These are phyloP conservation scores for Citrullus mucosospermus DNA, from an alignment of 306 rosid genomes.

Conservation along the genomic window DNA sequence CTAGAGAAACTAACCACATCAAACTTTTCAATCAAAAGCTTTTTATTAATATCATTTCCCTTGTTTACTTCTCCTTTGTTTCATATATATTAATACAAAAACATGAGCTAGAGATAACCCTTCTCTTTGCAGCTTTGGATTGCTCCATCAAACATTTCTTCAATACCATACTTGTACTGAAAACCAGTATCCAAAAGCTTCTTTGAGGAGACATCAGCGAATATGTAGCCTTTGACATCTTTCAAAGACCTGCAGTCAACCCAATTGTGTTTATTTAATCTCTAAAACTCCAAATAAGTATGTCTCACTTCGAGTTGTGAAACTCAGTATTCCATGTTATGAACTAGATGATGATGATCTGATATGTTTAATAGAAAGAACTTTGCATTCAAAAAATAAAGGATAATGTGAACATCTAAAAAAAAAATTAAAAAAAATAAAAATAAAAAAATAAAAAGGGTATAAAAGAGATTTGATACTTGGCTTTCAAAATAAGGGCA, in stretches of 20 bases:
- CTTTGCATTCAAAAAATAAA: not conserved
- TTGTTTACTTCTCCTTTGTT: not conserved
- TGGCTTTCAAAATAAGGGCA: not conserved
- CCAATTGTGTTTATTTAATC: not conserved
- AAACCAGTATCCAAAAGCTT: constrained; percentile 42
- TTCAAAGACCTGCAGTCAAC: constrained; percentile 19
- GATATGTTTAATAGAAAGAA: not conserved
- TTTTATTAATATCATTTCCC: not conserved
- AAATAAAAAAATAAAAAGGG: not conserved
- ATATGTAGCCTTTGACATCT: constrained; percentile 2
- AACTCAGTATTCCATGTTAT: not conserved
- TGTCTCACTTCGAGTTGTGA: not conserved
- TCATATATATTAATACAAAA: not conserved
- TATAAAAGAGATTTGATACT: not conserved
- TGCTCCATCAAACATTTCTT: constrained; percentile 30
- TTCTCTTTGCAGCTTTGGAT: constrained; percentile 31
- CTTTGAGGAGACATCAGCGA: constrained; percentile 24
- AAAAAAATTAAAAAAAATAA: not conserved
- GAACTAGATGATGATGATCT: not conserved
- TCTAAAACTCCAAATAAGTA: not conserved
- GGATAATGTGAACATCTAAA: not conserved
- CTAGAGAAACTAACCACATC: not conserved
- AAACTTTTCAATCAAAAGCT: not conserved
- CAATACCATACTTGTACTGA: constrained; percentile 26
- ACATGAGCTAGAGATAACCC: constrained; percentile 17